A percentile compares a stretch with the other conserved stretches of the same genome.
These are phyloP conservation scores for Dentipellis sp. DNA, from an alignment of 768 basidiomycete species.

Conservation along the genomic window DNA sequence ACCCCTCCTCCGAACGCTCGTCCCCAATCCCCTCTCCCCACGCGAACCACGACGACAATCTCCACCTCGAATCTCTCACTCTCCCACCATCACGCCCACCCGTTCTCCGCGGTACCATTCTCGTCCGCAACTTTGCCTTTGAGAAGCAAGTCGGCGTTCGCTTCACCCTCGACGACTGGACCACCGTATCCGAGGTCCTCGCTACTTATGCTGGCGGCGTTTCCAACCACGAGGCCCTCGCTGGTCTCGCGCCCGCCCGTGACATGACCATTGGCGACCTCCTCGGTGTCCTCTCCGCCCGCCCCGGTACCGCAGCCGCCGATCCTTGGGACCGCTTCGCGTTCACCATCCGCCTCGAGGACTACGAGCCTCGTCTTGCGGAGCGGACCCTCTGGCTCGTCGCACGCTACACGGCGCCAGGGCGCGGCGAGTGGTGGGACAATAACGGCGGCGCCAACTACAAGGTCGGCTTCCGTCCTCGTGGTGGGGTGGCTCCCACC, in stretches of 20 bases:
- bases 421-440: slow-evolving; percentile 85
- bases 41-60: slow-evolving; percentile 23
- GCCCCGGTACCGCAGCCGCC: background rate
- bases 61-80: slow-evolving; percentile 29
- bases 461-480: slow-evolving; percentile 49
- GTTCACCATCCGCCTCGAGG: slow-evolving; percentile 63
- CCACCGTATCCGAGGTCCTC: slow-evolving; percentile 79
- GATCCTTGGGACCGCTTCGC: slow-evolving; percentile 26
- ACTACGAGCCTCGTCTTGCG: slow-evolving; percentile 44
- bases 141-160: slow-evolving; percentile 79
- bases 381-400: slow-evolving; percentile 53
- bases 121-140: slow-evolving; percentile 80
- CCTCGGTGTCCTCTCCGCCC: slow-evolving; percentile 19
- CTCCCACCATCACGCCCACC: slow-evolving; percentile 28
- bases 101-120: slow-evolving; percentile 61
- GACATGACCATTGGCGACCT: slow-evolving; percentile 29
- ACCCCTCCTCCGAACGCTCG: slow-evolving; percentile 20
- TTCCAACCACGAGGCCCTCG: slow-evolving; percentile 24
- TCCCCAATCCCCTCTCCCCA: slow-evolving; percentile 24
- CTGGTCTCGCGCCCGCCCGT: background rate
- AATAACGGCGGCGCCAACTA: slow-evolving; percentile 80
- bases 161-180: slow-evolving; percentile 93
- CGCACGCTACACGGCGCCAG: slow-evolving; percentile 38
- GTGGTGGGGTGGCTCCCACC: slow-evolving; percentile 15
- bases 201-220: slow-evolving; percentile 33